Base-by-base conservation (phyloP, 176 grass and related monocot species). In the Oryza officinalis region DNA sequence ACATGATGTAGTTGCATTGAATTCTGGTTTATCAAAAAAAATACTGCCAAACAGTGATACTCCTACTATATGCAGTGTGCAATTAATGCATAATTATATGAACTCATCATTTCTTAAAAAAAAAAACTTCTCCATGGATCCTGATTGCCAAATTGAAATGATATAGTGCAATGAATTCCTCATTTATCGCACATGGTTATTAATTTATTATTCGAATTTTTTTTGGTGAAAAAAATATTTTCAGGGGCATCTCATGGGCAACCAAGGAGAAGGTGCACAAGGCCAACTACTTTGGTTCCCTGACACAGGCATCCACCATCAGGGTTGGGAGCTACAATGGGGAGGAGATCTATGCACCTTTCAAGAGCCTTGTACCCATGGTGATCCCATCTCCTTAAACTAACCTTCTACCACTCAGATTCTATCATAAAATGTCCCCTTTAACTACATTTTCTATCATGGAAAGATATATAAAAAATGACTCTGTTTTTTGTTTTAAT, bases 251-350 rank as follows among this genome's bases (percentile, higher is more conserved):
- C 63, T 94, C 92, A 33, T 94, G 92, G 92, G 81, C 65, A 1
- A 92, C 89, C 11, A 94, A 94, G 77, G 92, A 94, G 46, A 89
- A 85, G 74, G 81, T 90, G 38, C 89, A 90, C 69, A 88, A 85
- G 71, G 92, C 89, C 31, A 92, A 94, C 78, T 94, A 94, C 32
- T 92, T 89, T n/a, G 92, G 92, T n/a, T 94, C 92, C 15, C 85
- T 94, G 7, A 94, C 92, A 10, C 92, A 94, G 72, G 81, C 92
- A 15, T 94, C 89, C 32, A 86, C 89, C n/a, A 76, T 94, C 66
- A 86, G 92, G 31, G 75, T 94, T 54, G 92, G 92, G 46, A 87
- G 71, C 22, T 90, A 82, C 72, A 88, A 90, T 38, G 89, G 92
- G 20, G 92, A 94, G 83, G 92, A 94, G 84, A 83, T 92, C 28